phyloP scores from a whole-genome alignment of 2,329 filamentous ascomycete species.

The Immersiporthe knoxdaviesiana region DNA sequence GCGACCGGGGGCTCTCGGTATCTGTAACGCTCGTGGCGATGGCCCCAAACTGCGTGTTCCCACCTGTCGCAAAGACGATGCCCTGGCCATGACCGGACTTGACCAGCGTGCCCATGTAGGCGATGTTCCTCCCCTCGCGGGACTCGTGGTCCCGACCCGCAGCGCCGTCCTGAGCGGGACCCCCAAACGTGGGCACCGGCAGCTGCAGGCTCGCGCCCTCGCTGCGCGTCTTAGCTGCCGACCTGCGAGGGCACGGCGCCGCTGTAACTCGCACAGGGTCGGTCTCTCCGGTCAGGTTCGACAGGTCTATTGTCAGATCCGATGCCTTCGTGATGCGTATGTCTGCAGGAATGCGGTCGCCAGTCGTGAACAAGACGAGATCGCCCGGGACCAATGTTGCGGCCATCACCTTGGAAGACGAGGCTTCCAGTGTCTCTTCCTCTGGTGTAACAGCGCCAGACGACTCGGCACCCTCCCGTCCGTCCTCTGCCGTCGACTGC shows the following conservation, averaged over 20 bases:
- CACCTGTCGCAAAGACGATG: slow-evolving; percentile 95
- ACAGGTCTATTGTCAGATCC: slow-evolving; percentile 92
- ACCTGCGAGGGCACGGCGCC: slow-evolving; percentile 53
- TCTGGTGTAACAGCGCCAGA: slow-evolving; percentile 61
- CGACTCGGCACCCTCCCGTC: slow-evolving; percentile 47
- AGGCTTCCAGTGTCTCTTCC: slow-evolving; percentile 67
- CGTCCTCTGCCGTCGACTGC: slow-evolving; percentile 44
- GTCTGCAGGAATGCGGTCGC: slow-evolving; percentile 94
- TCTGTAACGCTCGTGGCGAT: slow-evolving; percentile 93
- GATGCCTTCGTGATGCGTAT: slow-evolving; percentile 89
- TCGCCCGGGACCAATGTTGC: slow-evolving; percentile 88
- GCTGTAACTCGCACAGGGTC: slow-evolving; percentile 83
- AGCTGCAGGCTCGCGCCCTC: slow-evolving; percentile 38
- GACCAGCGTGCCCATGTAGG: slow-evolving; percentile 96
- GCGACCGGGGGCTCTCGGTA: slow-evolving; percentile 93
- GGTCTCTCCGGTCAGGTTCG: slow-evolving; percentile 95
- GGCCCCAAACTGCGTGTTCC: slow-evolving; percentile 91
- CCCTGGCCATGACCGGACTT: slow-evolving; percentile 94
- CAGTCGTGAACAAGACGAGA: slow-evolving; percentile 90
- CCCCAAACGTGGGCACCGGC: slow-evolving; percentile 40
- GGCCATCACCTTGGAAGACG: slow-evolving; percentile 84
- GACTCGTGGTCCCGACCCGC: slow-evolving; percentile 58
- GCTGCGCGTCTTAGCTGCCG: slow-evolving; percentile 33
- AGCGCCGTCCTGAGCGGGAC: slow-evolving; percentile 43
- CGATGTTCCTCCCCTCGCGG: slow-evolving; percentile 85